Evolutionary conservation across 352 stramenopile genomes (phyloP).

Genomic region (Globisporangium sylvaticum): DNA sequence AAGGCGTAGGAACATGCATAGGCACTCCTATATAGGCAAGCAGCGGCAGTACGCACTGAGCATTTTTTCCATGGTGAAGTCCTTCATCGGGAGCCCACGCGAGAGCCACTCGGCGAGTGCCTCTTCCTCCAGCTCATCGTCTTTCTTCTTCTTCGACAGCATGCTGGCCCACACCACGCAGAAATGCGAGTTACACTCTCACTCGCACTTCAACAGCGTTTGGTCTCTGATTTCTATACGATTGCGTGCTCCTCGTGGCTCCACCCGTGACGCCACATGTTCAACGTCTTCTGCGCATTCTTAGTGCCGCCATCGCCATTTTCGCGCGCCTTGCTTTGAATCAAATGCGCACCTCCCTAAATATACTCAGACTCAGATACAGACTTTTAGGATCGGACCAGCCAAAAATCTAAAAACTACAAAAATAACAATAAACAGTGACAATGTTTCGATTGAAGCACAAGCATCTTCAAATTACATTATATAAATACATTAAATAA

Average conservation of each 20-base stretch:
- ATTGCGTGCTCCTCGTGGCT: not conserved
- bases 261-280: not conserved
- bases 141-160: conserved; percentile 19
- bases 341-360: too few relatives aligned
- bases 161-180: not conserved
- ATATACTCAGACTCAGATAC: not conserved
- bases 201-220: not conserved
- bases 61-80: conserved; percentile 83
- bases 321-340: not conserved
- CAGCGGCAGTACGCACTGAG: conserved; percentile 29
- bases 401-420: not conserved
- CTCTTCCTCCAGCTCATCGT: conserved; percentile 63
- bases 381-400: not conserved
- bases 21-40: not conserved
- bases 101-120: conserved; percentile 72
- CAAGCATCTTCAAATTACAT: too few relatives aligned
- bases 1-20: not conserved
- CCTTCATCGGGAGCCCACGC: conserved; percentile 45
- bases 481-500: too few relatives aligned
- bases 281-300: not conserved
- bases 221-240: not conserved
- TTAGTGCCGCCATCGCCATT: not conserved
- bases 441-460: too few relatives aligned
- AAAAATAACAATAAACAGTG: too few relatives aligned
- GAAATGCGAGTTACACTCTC: not conserved